Base-by-base conservation (phyloP, 345 rosid genomes). In the Combretum micranthum region DNA sequence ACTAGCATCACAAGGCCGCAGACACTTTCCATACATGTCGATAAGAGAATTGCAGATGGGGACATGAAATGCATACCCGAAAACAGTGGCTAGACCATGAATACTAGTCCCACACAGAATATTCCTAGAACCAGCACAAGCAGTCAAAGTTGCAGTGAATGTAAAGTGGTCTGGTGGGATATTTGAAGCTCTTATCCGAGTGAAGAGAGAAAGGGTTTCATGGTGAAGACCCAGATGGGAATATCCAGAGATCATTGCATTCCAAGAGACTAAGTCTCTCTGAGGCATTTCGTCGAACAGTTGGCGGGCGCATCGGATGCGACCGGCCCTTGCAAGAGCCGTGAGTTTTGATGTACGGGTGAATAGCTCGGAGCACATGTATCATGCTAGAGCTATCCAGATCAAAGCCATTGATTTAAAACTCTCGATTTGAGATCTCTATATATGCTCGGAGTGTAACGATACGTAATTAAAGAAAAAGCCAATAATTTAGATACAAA, bases 21-120 rank as follows among this genome's bases (percentile, higher is more conserved):
- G 60, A 20, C 97, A 89, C 77, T 89, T 89, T 47, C 95, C 97
- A 20, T 82, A 86, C 95, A 84, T 79, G 58, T 89, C 80, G 55
- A 89, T 62, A 58, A 89, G 84, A 8, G 89, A 75, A 49, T 89
- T 86, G 21, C 60, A 77, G 57, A 89, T 82, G 4, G 89, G 83
- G 13, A 70, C 60, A 6, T 71, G 81, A 54, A 65, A 59, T 1
- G 45, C 63, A 56, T 65, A 84, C 11, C 92, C 88, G 1, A 61
- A 68, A 47, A 62, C 62, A 66, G 77, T 55, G 45, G 78, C 75
- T 17, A 72, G 52, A 50, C 81, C 74, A 48, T 87, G 97, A 46
- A 75, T 21, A 63, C 73, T 75, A 3, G 69, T 59, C 26, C 95
- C 95, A 15, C 44, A 49, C 21, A 50, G 72, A 60, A 73, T 68